A percentile compares a stretch with the other conserved stretches of the same genome.
These are phyloP conservation scores for Colletotrichum aenigma DNA, from an alignment of 2,329 filamentous ascomycete genomes.

Conservation along the genomic window DNA sequence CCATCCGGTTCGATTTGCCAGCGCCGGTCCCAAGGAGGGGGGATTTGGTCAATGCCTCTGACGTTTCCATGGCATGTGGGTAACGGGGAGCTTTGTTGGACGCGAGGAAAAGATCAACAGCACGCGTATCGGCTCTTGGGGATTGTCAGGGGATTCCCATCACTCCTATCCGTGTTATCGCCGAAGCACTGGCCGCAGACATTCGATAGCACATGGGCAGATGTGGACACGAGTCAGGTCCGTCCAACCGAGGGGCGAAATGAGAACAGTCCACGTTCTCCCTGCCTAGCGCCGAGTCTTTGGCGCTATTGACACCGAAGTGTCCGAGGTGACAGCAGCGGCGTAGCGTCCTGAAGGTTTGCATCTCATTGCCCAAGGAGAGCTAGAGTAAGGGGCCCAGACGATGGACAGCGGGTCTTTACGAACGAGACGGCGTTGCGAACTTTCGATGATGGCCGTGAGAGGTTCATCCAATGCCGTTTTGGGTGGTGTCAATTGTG, in stretches of 20 bases:
- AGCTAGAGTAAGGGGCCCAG: not conserved
- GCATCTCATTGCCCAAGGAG: not conserved
- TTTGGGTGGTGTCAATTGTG: not conserved
- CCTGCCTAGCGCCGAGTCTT: not conserved
- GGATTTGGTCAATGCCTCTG: not conserved
- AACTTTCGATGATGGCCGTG: not conserved
- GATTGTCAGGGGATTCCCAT: not conserved
- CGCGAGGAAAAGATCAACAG: not conserved
- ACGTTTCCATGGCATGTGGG: not conserved
- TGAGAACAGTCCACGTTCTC: not conserved
- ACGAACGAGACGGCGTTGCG: not conserved
- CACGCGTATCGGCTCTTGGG: not conserved
- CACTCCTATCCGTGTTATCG: not conserved
- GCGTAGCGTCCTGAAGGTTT: not conserved
- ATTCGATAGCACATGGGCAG: not conserved
- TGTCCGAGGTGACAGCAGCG: not conserved
- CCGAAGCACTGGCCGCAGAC: not conserved
- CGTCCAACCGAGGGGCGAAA: not conserved
- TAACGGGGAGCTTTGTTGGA: not conserved
- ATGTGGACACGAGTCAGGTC: conserved; percentile 1
- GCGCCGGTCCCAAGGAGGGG: not conserved
- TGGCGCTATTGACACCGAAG: not conserved
- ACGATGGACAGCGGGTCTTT: not conserved
- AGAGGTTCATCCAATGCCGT: not conserved
- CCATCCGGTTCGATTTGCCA: not conserved